phyloP scores from a whole-genome alignment of 225 moss, liverwort and hornwort genomes.

The Physcomitrellopsis africana region DNA sequence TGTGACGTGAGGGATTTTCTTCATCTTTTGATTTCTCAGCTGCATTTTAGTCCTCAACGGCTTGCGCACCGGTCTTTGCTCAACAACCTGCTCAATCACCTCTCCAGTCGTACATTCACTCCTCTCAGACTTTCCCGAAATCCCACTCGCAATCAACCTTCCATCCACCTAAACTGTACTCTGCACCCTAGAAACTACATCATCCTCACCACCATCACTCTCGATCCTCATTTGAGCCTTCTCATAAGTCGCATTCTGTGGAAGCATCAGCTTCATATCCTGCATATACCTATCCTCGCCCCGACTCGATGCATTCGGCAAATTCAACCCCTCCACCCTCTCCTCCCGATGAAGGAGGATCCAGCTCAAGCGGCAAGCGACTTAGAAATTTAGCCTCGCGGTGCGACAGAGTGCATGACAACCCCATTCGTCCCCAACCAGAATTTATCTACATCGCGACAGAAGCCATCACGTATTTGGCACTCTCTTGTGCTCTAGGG shows the following conservation, averaged over 20 bases:
- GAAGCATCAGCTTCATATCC: slow-evolving; percentile 14
- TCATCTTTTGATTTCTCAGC: slow-evolving; percentile 56
- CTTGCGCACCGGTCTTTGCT: slow-evolving; percentile 60
- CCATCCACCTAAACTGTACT: slow-evolving; percentile 35
- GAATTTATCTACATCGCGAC: neutral
- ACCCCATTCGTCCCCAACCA: too few relatives aligned
- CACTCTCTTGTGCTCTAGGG: too few relatives aligned
- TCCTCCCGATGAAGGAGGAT: neutral
- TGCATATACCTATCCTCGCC: neutral
- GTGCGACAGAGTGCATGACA: too few relatives aligned
- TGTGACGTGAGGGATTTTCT: slow-evolving; percentile 33
- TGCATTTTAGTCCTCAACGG: slow-evolving; percentile 82
- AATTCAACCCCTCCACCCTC: neutral
- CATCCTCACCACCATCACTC: slow-evolving; percentile 47
- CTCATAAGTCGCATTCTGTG: neutral
- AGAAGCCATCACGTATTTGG: too few relatives aligned
- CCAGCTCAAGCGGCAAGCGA: too few relatives aligned
- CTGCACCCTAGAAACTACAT: slow-evolving; percentile 39
- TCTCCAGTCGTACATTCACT: slow-evolving; percentile 2
- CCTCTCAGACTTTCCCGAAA: neutral
- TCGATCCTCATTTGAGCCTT: slow-evolving; percentile 26
- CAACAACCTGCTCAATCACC: slow-evolving; percentile 12
- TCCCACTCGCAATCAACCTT: neutral
- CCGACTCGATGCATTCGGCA: neutral
- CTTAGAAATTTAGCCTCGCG: too few relatives aligned